Evolutionary conservation across 202 grass and related monocot genomes (phyloP).

Genomic region (Panicum hallii): DNA sequence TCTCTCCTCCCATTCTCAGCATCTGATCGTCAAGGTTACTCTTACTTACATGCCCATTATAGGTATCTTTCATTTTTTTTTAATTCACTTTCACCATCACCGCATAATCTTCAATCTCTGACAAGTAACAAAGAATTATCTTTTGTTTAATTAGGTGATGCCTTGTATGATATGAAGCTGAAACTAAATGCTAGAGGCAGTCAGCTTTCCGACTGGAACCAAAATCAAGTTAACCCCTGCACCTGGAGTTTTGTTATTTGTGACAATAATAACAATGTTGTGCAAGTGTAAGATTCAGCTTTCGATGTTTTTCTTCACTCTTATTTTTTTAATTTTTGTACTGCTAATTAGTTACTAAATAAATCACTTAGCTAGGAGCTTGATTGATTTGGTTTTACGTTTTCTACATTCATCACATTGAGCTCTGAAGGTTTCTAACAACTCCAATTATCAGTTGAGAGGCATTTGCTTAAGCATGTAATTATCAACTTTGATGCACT

Average conservation of each 20-base stretch:
- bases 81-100: neutral
- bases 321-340: slow-evolving; percentile 12
- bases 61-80: slow-evolving; percentile 12
- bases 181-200: slow-evolving; percentile 64
- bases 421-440: slow-evolving; percentile 22
- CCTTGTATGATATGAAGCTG: slow-evolving; percentile 70
- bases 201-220: slow-evolving; percentile 75
- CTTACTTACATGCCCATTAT: slow-evolving; percentile 24
- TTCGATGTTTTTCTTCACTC: slow-evolving; percentile 22
- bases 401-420: slow-evolving; percentile 36
- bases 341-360: neutral
- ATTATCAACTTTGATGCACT: neutral
- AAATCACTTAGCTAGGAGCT: slow-evolving; percentile 11
- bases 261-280: slow-evolving; percentile 59
- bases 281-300: slow-evolving; percentile 71
- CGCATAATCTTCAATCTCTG: neutral
- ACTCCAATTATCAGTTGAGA: slow-evolving; percentile 12
- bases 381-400: slow-evolving; percentile 17
- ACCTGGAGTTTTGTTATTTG: slow-evolving; percentile 81
- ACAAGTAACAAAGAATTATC: slow-evolving; percentile 1
- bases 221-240: slow-evolving; percentile 90
- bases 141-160: slow-evolving; percentile 60
- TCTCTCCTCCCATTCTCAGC: slow-evolving; percentile 43
- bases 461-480: slow-evolving; percentile 24
- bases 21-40: slow-evolving; percentile 61